A percentile compares a stretch with the other conserved stretches of the same genome.
phyloP scores from a whole-genome alignment of 2,329 filamentous ascomycete genomes.

The Aureobasidium sp. region DNA sequence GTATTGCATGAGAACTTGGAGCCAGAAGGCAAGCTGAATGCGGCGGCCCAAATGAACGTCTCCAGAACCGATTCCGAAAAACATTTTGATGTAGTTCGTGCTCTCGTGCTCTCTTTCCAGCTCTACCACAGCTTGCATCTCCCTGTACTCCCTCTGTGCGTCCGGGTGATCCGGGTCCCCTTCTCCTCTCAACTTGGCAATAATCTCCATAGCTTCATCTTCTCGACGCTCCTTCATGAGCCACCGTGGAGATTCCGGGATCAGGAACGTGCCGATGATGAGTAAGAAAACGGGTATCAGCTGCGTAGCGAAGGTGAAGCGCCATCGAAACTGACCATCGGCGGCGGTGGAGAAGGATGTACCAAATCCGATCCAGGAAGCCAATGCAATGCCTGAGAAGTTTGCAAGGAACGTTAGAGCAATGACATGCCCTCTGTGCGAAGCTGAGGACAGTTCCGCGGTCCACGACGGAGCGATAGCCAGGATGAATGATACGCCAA shows the following conservation, averaged over 20 bases:
- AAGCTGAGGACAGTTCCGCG: constrained; percentile 21
- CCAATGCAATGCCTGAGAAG: constrained; percentile 26
- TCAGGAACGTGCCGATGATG: not conserved
- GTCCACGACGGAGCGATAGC: constrained; percentile 15
- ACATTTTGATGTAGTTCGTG: constrained; percentile 27
- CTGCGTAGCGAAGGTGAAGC: constrained; percentile 6
- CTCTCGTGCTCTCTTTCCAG: not conserved
- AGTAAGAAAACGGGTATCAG: not conserved
- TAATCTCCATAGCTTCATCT: no score
- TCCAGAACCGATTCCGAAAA: constrained; percentile 30
- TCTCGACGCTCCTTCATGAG: not conserved
- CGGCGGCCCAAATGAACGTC: constrained; percentile 44
- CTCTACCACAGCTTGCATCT: not conserved
- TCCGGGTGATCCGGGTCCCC: not conserved
- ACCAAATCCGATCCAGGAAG: constrained; percentile 26
- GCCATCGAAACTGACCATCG: constrained; percentile 21
- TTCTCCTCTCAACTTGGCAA: no score
- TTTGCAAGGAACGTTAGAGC: constrained; percentile 24
- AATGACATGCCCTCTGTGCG: constrained; percentile 20
- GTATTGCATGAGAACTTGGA: constrained; percentile 22
- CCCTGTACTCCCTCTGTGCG: constrained; percentile 46
- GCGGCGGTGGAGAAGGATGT: constrained; percentile 18
- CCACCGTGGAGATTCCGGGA: not conserved
- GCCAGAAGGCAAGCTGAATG: constrained; percentile 26
- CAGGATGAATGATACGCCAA: constrained; percentile 21